Percentiles rank a stretch among this genome's conserved stretches.
phyloP scores from a whole-genome alignment of 345 rosid species.

The Populus simonii region DNA sequence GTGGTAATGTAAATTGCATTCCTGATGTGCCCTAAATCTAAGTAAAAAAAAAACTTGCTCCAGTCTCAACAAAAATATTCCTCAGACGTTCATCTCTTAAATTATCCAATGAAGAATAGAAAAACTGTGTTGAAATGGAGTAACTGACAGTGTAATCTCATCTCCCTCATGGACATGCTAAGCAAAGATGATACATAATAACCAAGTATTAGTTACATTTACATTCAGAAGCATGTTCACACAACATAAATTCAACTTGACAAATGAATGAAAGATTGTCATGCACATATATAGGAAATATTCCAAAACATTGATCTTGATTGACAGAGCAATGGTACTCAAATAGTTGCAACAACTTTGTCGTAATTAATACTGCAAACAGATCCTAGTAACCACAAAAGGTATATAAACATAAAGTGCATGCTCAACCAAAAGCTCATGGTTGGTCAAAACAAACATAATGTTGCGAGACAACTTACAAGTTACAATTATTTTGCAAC shows the following conservation, averaged over 20 bases:
- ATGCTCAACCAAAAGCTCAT: background rate
- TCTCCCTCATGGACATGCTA: background rate
- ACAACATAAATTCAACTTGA: background rate
- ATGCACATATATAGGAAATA: background rate
- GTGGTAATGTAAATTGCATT: background rate
- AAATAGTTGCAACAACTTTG: background rate
- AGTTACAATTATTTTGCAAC: constrained; percentile 78
- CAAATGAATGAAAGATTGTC: background rate
- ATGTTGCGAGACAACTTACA: constrained; percentile 44
- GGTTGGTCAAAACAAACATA: background rate
- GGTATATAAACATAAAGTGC: background rate
- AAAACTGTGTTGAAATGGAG: background rate
- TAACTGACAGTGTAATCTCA: background rate
- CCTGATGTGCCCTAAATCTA: background rate
- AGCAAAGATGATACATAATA: background rate
- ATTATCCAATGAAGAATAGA: background rate
- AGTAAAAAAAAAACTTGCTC: background rate
- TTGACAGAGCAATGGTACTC: background rate
- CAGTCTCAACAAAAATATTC: background rate
- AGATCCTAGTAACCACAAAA: background rate
- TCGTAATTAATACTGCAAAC: background rate
- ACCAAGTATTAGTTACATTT: background rate
- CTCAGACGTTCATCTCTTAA: background rate
- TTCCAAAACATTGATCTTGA: background rate
- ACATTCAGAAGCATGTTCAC: background rate